phyloP scores from a whole-genome alignment of 163 green algal species.

The Prototheca cutis region DNA sequence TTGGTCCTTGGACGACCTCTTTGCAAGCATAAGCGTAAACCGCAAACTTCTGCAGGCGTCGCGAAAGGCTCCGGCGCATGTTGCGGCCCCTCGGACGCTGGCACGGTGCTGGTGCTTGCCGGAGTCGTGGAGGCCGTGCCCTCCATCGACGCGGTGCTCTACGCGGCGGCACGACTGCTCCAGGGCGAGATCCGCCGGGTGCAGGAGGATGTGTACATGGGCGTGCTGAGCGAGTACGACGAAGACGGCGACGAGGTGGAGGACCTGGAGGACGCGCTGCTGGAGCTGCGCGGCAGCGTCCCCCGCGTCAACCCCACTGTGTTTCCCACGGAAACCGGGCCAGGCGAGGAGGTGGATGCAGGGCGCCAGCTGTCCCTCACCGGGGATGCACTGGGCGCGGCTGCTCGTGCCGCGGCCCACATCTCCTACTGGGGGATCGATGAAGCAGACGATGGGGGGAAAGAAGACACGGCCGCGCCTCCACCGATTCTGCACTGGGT shows the following conservation, averaged over 20 bases:
- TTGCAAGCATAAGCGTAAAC: too few species aligned
- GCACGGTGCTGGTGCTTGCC: conserved; percentile 14
- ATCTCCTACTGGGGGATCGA: conserved; percentile 8
- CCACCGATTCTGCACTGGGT: conserved; percentile 37
- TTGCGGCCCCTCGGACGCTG: too few species aligned
- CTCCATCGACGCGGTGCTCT: not conserved
- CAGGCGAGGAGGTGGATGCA: not conserved
- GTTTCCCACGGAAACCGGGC: conserved; percentile 6
- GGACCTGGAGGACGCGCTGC: conserved; percentile 13
- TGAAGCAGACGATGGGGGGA: conserved; percentile 14
- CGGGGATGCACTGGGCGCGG: not conserved
- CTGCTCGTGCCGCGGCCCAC: not conserved
- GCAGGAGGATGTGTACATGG: conserved; percentile 63
- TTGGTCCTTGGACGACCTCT: too few species aligned
- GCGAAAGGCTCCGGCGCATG: too few species aligned
- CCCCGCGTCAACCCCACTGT: conserved; percentile 57
- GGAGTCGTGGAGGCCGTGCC: conserved; percentile 6
- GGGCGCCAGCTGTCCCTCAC: conserved; percentile 20
- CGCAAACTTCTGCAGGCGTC: too few species aligned
- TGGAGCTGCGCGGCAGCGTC: conserved; percentile 33
- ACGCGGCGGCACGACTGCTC: not conserved
- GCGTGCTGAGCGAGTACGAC: conserved; percentile 24
- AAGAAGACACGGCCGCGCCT: not conserved
- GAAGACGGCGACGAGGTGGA: conserved; percentile 10
- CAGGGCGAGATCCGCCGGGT: conserved; percentile 33